Conservation (phyloP, 2,329 filamentous ascomycete species). For the Trichoderma arundinaceum region DNA sequence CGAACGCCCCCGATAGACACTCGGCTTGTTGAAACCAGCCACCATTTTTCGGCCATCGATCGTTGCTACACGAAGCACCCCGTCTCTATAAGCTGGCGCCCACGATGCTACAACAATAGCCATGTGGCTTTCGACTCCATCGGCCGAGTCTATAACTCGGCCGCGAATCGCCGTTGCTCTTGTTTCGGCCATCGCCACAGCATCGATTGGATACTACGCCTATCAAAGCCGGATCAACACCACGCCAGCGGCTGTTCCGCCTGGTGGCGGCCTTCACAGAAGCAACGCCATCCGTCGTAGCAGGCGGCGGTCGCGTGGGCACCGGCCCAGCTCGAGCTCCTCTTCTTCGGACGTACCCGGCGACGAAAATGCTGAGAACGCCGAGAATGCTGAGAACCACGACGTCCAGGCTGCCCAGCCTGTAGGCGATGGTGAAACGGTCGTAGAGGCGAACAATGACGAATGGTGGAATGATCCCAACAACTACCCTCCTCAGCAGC, state of each 20-base stretch:
- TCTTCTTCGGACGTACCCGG: conserved; percentile 48
- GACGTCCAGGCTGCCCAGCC: conserved; percentile 41
- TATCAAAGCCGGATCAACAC: conserved; percentile 50
- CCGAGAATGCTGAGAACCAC: conserved; percentile 32
- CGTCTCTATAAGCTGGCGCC: conserved; percentile 25
- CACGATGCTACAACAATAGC: conserved; percentile 45
- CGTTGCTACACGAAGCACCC: background rate
- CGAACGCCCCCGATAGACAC: background rate
- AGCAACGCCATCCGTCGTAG: conserved; percentile 69
- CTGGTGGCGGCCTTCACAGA: conserved; percentile 58
- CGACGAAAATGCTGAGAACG: conserved; percentile 51
- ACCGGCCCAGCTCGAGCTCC: conserved; percentile 50
- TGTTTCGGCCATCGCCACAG: conserved; percentile 61
- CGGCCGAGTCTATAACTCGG: conserved; percentile 61
- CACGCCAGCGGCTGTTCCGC: conserved; percentile 35
- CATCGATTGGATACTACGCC: conserved; percentile 63
- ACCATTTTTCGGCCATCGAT: background rate
- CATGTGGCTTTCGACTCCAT: conserved; percentile 57
- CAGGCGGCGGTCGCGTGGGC: conserved; percentile 46
- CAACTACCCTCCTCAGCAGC: conserved; percentile 50
- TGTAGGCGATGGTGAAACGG: conserved; percentile 47
- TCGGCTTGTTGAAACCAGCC: too few species aligned
- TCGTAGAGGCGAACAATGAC: conserved; percentile 51
- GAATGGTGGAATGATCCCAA: conserved; percentile 59
- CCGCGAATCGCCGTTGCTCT: conserved; percentile 61